A percentile compares a stretch with the other conserved stretches of the same genome.
Conservation (phyloP, 345 rosid species). For the Citrus inodora region DNA sequence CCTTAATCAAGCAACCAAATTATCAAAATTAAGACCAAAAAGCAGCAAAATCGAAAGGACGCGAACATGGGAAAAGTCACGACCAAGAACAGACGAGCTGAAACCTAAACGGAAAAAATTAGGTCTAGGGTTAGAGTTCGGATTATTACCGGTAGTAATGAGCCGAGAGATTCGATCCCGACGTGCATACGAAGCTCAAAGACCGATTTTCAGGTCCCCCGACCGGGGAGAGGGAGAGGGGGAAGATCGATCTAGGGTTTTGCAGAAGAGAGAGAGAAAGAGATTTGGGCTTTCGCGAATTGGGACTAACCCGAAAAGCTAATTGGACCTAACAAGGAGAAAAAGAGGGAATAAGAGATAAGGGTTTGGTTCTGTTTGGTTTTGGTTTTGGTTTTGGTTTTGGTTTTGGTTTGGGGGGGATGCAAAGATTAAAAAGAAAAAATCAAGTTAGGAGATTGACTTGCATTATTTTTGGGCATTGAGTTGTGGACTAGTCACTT, state of each 20-base stretch:
- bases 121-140: not conserved
- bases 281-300: constrained; percentile 45
- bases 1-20: not conserved
- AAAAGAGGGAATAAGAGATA: not conserved
- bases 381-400: constrained; percentile 8
- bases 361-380: constrained; percentile 5
- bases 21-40: not conserved
- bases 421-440: not conserved
- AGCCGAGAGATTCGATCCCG: constrained; percentile 6
- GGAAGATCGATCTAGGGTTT: constrained; percentile 43
- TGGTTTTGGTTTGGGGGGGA: constrained; percentile 7
- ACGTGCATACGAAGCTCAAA: constrained; percentile 11
- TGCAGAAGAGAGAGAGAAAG: constrained; percentile 13
- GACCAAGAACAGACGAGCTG: too few species aligned
- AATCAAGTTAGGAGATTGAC: too few species aligned
- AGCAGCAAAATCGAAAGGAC: not conserved
- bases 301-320: constrained; percentile 36
- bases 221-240: not conserved
- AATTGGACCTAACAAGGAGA: constrained; percentile 41
- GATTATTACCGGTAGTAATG: constrained; percentile 9
- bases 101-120: not conserved
- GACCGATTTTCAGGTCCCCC: constrained; percentile 12
- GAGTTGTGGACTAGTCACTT: too few species aligned
- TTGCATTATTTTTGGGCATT: not conserved
- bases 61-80: not conserved